Conservation (phyloP, 148 eudicot genomes). For the Nepenthes gracilis region DNA sequence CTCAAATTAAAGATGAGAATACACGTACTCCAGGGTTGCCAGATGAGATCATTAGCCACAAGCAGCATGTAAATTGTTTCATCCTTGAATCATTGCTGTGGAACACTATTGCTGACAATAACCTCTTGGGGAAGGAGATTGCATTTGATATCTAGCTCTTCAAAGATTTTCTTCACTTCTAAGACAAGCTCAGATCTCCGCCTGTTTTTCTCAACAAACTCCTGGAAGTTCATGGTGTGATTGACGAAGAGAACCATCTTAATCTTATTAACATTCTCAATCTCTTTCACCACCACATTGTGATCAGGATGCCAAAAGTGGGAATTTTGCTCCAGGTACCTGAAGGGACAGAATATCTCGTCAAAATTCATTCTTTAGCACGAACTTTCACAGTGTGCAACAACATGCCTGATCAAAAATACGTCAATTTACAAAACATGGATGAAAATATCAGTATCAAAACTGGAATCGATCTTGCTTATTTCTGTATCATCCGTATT, state of each 20-base stretch:
- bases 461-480: no score
- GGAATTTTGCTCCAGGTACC: slow-evolving; percentile 6
- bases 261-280: slow-evolving; percentile 56
- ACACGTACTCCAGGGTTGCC: not conserved
- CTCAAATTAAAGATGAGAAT: no score
- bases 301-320: slow-evolving; percentile 50
- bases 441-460: no score
- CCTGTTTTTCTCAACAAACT: slow-evolving; percentile 32
- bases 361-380: not conserved
- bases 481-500: no score
- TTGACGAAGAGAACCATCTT: slow-evolving; percentile 46
- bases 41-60: not conserved
- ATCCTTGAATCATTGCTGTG: not conserved
- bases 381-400: no score
- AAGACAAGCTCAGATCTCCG: slow-evolving; percentile 46
- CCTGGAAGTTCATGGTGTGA: slow-evolving; percentile 77
- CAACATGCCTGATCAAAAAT: not conserved
- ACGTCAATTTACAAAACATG: no score
- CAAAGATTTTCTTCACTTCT: slow-evolving; percentile 61
- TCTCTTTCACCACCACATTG: slow-evolving; percentile 46
- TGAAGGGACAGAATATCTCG: not conserved
- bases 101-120: slow-evolving; percentile 21
- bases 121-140: slow-evolving; percentile 71
- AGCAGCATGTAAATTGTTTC: not conserved
- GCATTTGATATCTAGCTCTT: slow-evolving; percentile 48